Evolutionary conservation across 495 filamentous ascomycete species (phyloP).

Genomic region (Talaromyces proteolyticus): DNA sequence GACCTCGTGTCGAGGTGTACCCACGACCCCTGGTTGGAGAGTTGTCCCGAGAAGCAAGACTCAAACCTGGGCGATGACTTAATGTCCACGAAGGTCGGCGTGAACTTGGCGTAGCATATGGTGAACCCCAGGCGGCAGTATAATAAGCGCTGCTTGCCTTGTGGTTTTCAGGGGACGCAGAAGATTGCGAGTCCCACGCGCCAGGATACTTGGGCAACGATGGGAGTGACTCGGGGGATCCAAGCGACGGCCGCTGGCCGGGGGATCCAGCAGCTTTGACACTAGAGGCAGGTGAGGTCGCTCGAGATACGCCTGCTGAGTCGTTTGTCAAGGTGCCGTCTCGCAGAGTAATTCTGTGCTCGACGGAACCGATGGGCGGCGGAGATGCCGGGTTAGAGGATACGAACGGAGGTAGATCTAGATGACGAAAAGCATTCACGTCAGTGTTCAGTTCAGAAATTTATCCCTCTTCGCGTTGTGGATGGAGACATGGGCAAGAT

Average conservation of each 20-base stretch:
- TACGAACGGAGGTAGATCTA: slow-evolving; percentile 37
- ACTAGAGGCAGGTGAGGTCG: slow-evolving; percentile 34
- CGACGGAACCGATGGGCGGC: slow-evolving; percentile 26
- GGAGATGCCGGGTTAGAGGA: slow-evolving; percentile 36
- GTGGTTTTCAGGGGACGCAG: slow-evolving; percentile 34
- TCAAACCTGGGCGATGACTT: slow-evolving; percentile 33
- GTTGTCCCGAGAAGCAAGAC: slow-evolving; percentile 26
- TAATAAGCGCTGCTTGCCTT: slow-evolving; percentile 48
- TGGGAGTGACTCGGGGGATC: slow-evolving; percentile 23
- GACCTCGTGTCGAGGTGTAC: slow-evolving; percentile 14
- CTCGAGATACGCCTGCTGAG: slow-evolving; percentile 13
- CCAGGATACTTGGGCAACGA: slow-evolving; percentile 25
- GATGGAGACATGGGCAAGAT: no score
- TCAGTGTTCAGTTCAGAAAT: background rate
- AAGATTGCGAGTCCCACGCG: slow-evolving; percentile 29
- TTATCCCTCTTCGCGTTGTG: no score
- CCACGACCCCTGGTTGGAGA: slow-evolving; percentile 20
- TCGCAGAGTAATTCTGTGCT: slow-evolving; percentile 19
- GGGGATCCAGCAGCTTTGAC: slow-evolving; percentile 30
- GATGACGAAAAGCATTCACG: slow-evolving; percentile 5
- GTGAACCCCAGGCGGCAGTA: slow-evolving; percentile 69
- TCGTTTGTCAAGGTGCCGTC: slow-evolving; percentile 16
- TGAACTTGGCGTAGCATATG: slow-evolving; percentile 56
- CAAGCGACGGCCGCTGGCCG: slow-evolving; percentile 22
- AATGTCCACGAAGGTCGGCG: slow-evolving; percentile 36